Evolutionary conservation across 2,329 filamentous ascomycete genomes (phyloP).

Genomic region (Penicillium aurantiogriseum): DNA sequence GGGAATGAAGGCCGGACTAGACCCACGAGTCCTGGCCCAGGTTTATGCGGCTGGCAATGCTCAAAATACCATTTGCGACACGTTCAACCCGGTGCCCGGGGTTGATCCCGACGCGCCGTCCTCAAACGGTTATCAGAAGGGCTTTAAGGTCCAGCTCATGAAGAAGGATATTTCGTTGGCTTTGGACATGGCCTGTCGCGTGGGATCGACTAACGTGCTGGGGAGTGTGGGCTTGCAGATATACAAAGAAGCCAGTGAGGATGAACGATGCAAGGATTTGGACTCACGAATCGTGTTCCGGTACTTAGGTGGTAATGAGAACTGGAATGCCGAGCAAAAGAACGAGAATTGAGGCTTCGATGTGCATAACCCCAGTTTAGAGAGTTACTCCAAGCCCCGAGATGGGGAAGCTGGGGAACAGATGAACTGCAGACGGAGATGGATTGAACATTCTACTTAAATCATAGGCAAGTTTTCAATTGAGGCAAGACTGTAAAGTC

Average conservation of each 20-base stretch:
- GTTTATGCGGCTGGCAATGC: constrained; percentile 54
- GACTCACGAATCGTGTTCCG: constrained; percentile 60
- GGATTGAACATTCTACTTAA: background rate
- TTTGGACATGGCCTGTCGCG: constrained; percentile 53
- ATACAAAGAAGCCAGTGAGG: constrained; percentile 53
- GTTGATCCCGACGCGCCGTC: constrained; percentile 50
- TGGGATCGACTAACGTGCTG: constrained; percentile 51
- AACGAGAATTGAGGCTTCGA: background rate
- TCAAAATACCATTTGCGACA: constrained; percentile 53
- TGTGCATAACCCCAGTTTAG: background rate
- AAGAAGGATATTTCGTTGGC: constrained; percentile 59
- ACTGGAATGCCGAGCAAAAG: constrained; percentile 40
- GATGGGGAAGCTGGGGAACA: background rate
- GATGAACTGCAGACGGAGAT: background rate
- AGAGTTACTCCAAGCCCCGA: background rate
- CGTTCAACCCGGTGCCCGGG: constrained; percentile 53
- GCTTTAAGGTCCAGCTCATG: constrained; percentile 62
- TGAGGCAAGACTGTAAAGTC: background rate
- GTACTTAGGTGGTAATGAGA: constrained; percentile 54
- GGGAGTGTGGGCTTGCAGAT: constrained; percentile 52
- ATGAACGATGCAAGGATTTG: constrained; percentile 52
- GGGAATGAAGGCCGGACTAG: constrained; percentile 57
- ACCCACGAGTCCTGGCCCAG: constrained; percentile 53
- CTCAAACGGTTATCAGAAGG: constrained; percentile 51
- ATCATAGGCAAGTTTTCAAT: background rate